Evolutionary conservation across 768 basidiomycete species (phyloP), one percentile per base, ranked within the genome.

Genomic region (Daedaleopsis sinensis): DNA sequence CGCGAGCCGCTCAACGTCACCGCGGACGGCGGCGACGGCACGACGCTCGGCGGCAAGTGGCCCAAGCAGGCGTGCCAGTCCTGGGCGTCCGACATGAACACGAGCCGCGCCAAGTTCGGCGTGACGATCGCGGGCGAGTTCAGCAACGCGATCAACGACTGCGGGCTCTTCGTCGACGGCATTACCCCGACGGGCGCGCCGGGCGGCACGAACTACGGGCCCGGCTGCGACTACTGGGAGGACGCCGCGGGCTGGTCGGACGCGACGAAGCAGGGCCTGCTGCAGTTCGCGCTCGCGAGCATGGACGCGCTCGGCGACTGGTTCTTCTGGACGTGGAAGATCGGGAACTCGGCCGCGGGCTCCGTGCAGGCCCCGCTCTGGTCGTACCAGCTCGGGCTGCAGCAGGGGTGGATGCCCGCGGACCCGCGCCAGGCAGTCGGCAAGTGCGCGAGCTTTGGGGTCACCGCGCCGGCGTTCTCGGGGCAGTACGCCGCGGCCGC

Each of bases 271-370:
- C 73, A 73, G 15, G 84, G 84, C n/a, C 67, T 88, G 12, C 71
- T 73, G 73, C 72, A 78, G 63, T 82, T 85, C 64, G 78, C 79
- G 4, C 71, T 81, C 62, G 79, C 83, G 36, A 79, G 80, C 57
- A 88, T 89, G 86, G 88, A 89, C 59, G 82, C 86, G 1, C 74
- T 88, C 52, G 78, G 81, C 64, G 81, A 89, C 68, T 88, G 79
- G 78, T 90, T 89, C 77, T 90, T 83, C 79, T 90, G 89, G 89
- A 89, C 86, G n/a, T 89, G 88, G 89, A 89, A 87, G 79, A 84
- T 89, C 56, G 87, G 86, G 49, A 81, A 80, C 64, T 84, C 83
- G 1, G 68, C 77, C 15, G 74, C 79, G 37, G 80, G 80, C 58
- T 76, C 65, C 4, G 78, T 85, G 8, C 74, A 79, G 61, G 70